Base-by-base conservation (phyloP, 768 basidiomycete species). In the Leccinum rimulosum region DNA sequence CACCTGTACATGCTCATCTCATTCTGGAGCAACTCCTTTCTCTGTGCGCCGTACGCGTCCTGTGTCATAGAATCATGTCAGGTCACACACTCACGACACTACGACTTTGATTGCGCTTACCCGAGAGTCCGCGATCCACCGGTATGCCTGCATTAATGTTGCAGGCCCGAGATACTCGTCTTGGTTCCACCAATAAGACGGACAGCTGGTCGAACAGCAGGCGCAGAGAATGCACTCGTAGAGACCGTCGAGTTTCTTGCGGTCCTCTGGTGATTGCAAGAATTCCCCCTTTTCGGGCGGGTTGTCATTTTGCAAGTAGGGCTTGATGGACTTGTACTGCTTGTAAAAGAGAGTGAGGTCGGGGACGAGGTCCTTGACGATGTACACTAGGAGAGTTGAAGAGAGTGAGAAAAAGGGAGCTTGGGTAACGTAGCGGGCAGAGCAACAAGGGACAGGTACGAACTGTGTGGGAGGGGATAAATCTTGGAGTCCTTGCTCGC, bases 141-240 rank as follows among this genome's bases (percentile, higher is more conserved):
- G 81, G 76, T 98, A 97, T 0, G 94, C 93, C 67, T 94, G 91
- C 93, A 98, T 94, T 67, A 98, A 78, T 0, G 95, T 95, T 1
- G 96, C 96, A 6, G 96, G 96, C 36, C 96, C 95, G 43, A 99
- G 89, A 75, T 99, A 99, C 74, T 94, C 91, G 71, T 98, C 95
- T 76, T 95, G 93, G 78, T 98, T 98, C 96, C 96, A 98, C 96
- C 96, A 98, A 77, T 98, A 97, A 31, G 88, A 91, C 4, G 96
- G 96, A 82, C 96, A 99, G 48, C 91, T 91, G 0, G 96, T 98
- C 47, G 95, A 95, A 79, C 96, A 99, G 77, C 97, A 98, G 2
- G 96, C 93, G 69, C 93, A 95, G 57, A 95, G 85, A 63, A 96
- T 98, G 74, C 95, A 95, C 75, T 98, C 97, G 79, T 98, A 99